Percentiles rank a stretch among this genome's conserved stretches.
Evolutionary conservation across 306 rosid genomes (phyloP).

Genomic region (Quercus engelmannii): DNA sequence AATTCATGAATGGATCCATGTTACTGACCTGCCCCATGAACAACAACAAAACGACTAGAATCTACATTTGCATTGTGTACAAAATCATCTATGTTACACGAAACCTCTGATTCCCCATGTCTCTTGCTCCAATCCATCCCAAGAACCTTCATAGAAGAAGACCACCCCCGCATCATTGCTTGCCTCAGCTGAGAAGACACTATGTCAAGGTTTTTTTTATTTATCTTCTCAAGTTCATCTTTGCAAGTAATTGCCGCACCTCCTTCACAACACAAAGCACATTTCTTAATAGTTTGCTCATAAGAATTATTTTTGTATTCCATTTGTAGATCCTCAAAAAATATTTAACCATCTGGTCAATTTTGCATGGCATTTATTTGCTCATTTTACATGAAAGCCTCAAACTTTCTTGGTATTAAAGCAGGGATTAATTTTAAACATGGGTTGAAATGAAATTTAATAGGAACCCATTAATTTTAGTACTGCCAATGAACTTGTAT

Average conservation of each 20-base stretch:
- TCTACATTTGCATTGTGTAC: conserved; percentile 33
- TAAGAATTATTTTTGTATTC: background rate
- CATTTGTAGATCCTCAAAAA: background rate
- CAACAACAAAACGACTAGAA: conserved; percentile 63
- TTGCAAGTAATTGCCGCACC: conserved; percentile 95
- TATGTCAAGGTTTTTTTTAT: conserved; percentile 60
- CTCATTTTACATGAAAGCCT: background rate
- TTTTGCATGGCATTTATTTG: background rate
- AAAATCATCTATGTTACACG: conserved; percentile 44
- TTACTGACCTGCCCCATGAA: conserved; percentile 94
- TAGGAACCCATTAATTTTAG: no score
- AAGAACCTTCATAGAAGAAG: conserved; percentile 46
- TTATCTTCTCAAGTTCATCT: conserved; percentile 73
- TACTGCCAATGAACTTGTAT: no score
- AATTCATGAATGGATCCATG: conserved; percentile 5
- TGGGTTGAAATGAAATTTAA: background rate
- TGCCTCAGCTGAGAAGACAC: conserved; percentile 79
- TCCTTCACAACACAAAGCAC: conserved; percentile 39
- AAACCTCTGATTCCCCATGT: conserved; percentile 49
- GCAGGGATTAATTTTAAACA: background rate
- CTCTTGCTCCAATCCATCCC: conserved; percentile 98
- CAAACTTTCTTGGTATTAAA: background rate
- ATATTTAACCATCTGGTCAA: background rate
- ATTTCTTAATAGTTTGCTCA: background rate
- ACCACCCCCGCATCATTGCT: conserved; percentile 40